Percentiles rank a stretch among this genome's conserved stretches.
Conservation (phyloP, 139 green algal species). For the Nannochloris sp. region DNA sequence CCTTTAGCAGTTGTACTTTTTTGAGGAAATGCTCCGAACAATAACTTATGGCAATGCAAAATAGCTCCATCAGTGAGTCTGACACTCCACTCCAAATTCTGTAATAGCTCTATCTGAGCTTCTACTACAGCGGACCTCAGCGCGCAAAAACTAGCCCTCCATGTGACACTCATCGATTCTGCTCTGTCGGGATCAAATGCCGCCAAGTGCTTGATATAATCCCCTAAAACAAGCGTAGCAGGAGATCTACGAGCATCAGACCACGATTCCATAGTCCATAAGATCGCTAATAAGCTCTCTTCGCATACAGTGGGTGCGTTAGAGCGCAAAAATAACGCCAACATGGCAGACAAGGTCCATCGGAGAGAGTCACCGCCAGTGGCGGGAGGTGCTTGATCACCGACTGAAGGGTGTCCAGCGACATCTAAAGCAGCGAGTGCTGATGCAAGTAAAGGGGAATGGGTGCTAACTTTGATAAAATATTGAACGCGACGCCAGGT, state of each 20-base stretch:
- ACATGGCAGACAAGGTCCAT: neutral
- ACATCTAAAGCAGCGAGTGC: neutral
- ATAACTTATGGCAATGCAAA: too few relatives aligned
- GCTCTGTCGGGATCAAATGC: neutral
- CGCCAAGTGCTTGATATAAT: neutral
- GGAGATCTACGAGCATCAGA: neutral
- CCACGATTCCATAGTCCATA: neutral
- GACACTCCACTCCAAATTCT: neutral
- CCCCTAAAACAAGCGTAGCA: neutral
- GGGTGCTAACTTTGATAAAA: neutral
- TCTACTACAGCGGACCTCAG: neutral
- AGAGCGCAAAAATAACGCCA: neutral
- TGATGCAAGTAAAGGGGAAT: neutral
- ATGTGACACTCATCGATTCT: neutral
- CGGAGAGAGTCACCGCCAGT: neutral
- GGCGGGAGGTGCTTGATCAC: neutral
- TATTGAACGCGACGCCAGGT: neutral
- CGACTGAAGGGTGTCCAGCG: neutral
- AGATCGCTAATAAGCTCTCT: neutral
- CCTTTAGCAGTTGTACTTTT: too few relatives aligned
- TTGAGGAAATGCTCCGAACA: too few relatives aligned
- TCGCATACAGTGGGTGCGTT: neutral
- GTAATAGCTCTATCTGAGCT: neutral
- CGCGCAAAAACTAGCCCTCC: neutral
- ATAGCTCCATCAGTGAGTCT: neutral